Evolutionary conservation across 805 yeast genomes (phyloP).

Genomic region (Wickerhamiella sorbophila): DNA sequence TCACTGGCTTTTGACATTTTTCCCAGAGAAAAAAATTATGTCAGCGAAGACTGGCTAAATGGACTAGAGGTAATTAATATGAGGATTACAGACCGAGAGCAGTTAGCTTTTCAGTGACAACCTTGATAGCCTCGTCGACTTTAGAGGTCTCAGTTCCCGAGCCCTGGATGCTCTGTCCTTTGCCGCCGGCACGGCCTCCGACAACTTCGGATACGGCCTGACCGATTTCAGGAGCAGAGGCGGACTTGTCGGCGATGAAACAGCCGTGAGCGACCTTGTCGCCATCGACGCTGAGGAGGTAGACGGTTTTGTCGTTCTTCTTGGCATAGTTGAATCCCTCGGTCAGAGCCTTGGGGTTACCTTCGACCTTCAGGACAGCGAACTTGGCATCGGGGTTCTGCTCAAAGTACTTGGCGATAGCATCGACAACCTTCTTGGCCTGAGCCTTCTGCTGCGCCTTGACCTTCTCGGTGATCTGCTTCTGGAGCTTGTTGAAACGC

Average conservation of each 20-base stretch:
- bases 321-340: slow-evolving; percentile 71
- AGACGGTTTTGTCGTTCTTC: slow-evolving; percentile 18
- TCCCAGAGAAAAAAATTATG: not conserved
- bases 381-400: slow-evolving; percentile 37
- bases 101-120: slow-evolving; percentile 42
- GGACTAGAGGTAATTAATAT: not conserved
- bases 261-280: slow-evolving; percentile 92
- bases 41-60: not conserved
- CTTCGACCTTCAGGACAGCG: slow-evolving; percentile 48
- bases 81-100: slow-evolving; percentile 3
- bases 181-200: slow-evolving; percentile 99
- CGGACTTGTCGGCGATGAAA: slow-evolving; percentile 60
- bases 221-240: slow-evolving; percentile 59
- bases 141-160: slow-evolving; percentile 75
- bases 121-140: slow-evolving; percentile 57
- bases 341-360: slow-evolving; percentile 82
- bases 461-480: slow-evolving; percentile 72
- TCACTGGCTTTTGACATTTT: not conserved
- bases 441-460: slow-evolving; percentile 83
- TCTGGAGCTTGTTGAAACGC: slow-evolving; percentile 65
- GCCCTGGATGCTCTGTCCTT: slow-evolving; percentile 92
- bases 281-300: slow-evolving; percentile 34
- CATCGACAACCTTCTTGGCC: slow-evolving; percentile 63
- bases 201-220: slow-evolving; percentile 51
- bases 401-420: slow-evolving; percentile 56